Base-by-base conservation (phyloP, 1,139 yeast genomes). In the Debaryomyces fabryi region DNA sequence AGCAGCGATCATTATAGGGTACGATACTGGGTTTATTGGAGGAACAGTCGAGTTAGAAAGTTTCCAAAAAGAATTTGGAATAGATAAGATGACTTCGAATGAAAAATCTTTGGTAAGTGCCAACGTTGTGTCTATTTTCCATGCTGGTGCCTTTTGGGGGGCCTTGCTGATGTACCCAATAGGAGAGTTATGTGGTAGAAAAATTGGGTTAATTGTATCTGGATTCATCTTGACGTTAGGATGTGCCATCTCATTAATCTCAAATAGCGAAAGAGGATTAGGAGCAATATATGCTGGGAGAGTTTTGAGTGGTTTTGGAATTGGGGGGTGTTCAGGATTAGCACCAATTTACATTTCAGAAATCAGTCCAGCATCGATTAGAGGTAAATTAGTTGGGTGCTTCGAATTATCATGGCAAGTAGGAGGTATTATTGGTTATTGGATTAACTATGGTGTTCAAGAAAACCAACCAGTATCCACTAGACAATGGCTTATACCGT, bases 331-430 rank as follows among this genome's bases (percentile, higher is more conserved):
- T 39, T 66, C 72, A 1, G 66, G 68, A 39, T 55, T 67, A 46
- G 68, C 71, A 1, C 70, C 72, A 3, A 67, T 69, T 46, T 69
- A 67, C 44, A 64, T 69, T 2, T 58, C 68, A 1, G 72, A 69
- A 47, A 64, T 66, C 21, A 58, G 69, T n/a, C 72, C 72, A 6
- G 59, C 71, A 6, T 49, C 59, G 7, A 62, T 68, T 16, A 57
- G 73, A 52, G 74, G 73, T 7, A 59, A 68, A 50, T 64, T 81
- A 37, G 79, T 80, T 21, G 81, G 80, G 4, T 59, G 72, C 52
- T 76, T 76, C 64, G 84, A 79, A 57, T 68, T 78, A 47, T 69
- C 78, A 21, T 77, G 82, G 69, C 78, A 77, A 50, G 67, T 78
- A 44, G 83, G 83, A 49, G 80, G 74, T 27, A 62, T 76, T 48